Percentiles rank a stretch among this genome's conserved stretches.
These are phyloP conservation scores for Neoboletus magnificus DNA, from an alignment of 768 basidiomycete species.

Conservation along the genomic window DNA sequence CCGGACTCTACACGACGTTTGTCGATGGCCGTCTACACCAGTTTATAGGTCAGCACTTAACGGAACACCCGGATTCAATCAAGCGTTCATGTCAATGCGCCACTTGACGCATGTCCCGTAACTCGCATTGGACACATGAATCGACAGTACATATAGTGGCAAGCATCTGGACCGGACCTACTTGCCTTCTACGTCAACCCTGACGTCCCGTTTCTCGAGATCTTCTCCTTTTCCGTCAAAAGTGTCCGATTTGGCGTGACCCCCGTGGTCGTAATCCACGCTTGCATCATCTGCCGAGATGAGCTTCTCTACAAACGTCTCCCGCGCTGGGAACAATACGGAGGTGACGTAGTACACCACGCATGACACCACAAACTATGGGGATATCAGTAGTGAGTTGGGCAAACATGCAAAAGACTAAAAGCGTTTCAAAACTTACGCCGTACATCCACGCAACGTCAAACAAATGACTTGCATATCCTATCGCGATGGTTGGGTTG, in stretches of 20 bases:
- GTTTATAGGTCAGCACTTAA: not conserved
- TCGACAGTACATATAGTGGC: not conserved
- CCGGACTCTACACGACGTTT: not conserved
- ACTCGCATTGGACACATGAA: not conserved
- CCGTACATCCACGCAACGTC: slow-evolving; percentile 79
- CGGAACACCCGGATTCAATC: not conserved
- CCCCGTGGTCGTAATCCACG: not conserved
- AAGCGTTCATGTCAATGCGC: not conserved
- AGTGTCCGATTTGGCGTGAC: not conserved
- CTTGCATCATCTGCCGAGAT: slow-evolving; percentile 26
- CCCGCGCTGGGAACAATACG: slow-evolving; percentile 27
- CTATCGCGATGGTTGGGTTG: slow-evolving; percentile 60
- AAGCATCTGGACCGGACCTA: not conserved
- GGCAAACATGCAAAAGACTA: not conserved
- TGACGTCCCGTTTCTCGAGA: not conserved
- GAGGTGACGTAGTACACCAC: slow-evolving; percentile 33
- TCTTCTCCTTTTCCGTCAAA: not conserved
- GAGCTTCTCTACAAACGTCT: slow-evolving; percentile 27
- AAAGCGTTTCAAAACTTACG: slow-evolving; percentile 40
- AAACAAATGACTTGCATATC: slow-evolving; percentile 55
- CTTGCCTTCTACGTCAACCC: not conserved
- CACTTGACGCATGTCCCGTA: not conserved
- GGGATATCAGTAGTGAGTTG: not conserved
- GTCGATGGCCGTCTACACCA: not conserved
- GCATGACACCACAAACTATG: slow-evolving; percentile 27